Base-by-base conservation (phyloP, 345 rosid species). In the Melastoma malabathricum region DNA sequence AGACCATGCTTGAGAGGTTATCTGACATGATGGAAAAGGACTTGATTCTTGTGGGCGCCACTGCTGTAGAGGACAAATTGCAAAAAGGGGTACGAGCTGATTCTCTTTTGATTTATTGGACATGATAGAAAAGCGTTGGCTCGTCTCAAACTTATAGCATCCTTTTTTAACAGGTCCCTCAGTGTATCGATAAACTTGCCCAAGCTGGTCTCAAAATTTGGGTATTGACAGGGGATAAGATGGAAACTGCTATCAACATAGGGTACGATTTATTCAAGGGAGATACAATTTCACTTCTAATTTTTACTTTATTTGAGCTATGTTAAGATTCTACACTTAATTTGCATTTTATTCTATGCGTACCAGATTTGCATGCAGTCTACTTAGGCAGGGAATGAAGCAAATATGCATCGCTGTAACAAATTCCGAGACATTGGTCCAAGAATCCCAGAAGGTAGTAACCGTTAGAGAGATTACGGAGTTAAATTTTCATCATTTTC, bases 181-280 rank as follows among this genome's bases (percentile, higher is more conserved):
- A 88, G 65, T 93, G 99, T 77, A 85, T 93, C 58, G 99, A 93
- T 68, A 93, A 88, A 71, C 97, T 93, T 66, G 99, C 99, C 46
- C 99, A 88, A 75, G 99, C 99, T 73, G 99, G 99, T 54, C 83
- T 93, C 64, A 93, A 88, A 71, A 15, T 93, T 43, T 93, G 99
- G 99, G 97, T 93, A 66, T 67, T 93, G 75, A 93, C 99, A 9
- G 99, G 99, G 62, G 99, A 93, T 74, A 93, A 93, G 68, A 83
- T 93, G 99, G 99, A 93, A 83, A 93, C 99, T 61, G 99, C 99
- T 47, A 88, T 93, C 68, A 93, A 93, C 68, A 93, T 93, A 43
- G 99, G 99, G 99, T 92, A 52, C 60, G 88, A 69, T 51, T 52
- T 50, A 48, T 53, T 18, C 19, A 13, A 14, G 25, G 12, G 31